Evolutionary conservation across 1,139 yeast genomes (phyloP), one percentile per base, ranked within the genome.

Genomic region (Blastobotrys illinoisensis): DNA sequence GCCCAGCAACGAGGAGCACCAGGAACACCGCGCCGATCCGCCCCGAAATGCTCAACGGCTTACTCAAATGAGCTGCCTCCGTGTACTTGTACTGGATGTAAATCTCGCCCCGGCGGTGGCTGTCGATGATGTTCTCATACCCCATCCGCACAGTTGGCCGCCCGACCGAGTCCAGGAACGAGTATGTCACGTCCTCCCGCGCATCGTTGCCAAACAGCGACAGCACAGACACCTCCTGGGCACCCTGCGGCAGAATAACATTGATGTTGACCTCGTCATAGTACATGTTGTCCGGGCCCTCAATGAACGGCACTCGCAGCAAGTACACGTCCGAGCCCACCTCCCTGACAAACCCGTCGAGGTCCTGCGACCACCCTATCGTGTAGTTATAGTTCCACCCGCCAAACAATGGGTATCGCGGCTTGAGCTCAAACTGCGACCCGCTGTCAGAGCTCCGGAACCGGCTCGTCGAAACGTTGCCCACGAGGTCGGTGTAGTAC

Each of bases 371-470:
- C 97, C 97, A 95, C 6, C 98, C 98, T 65, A 93, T 74, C 19
- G 99, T 93, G 75, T 89, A 93, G 72, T 93, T 90, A 73, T 90
- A 93, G 64, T 85, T 81, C 99, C 99, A 93, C 46, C 91, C 95
- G 50, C 99, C 99, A 72, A 89, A 88, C 7, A 93, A 67, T 11
- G 99, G 99, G 75, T 78, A 93, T 68, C 99, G 80, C 54, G 99
- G 99, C 65, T 80, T 82, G 60, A 93, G 70, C 46, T 84, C 75
- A 55, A 89, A 73, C 18, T 60, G 47, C 5, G 72, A 62, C 58
- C 77, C 80, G 54, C 78, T 72, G 1, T 65, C 66, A 28, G 58
- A 58, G 14, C 64, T 53, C 14, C 78, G 65, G 46, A 79, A 73
- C 58, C 77, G 76, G 56, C 88, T 86, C 5, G 97, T 88, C 7